phyloP scores from a whole-genome alignment of 371 early-diverging fungal species.

The Neoconidiobolus thromboides region DNA sequence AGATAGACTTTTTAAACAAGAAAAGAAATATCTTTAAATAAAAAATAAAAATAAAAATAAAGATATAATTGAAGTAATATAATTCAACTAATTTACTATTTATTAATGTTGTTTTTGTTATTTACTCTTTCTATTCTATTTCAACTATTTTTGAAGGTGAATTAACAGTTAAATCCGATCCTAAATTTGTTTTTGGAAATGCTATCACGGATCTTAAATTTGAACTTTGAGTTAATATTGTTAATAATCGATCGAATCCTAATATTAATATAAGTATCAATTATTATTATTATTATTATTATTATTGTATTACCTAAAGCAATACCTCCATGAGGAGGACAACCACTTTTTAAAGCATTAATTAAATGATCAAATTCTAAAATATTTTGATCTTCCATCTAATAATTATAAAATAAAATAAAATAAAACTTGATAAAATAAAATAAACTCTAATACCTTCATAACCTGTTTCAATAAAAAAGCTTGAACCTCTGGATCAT shows the following conservation, averaged over 20 bases:
- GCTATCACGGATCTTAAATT: slow-evolving; percentile 86
- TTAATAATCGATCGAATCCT: slow-evolving; percentile 69
- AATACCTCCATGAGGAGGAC: slow-evolving; percentile 85
- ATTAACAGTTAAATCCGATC: slow-evolving; percentile 63
- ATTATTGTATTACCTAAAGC: slow-evolving; percentile 23
- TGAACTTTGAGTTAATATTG: slow-evolving; percentile 43
- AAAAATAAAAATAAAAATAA: neutral
- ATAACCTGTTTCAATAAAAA: slow-evolving; percentile 28
- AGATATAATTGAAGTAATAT: no score
- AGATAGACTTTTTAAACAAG: neutral
- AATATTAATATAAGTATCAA: neutral
- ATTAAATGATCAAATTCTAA: slow-evolving; percentile 61
- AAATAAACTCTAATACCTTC: slow-evolving; percentile 38
- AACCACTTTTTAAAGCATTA: slow-evolving; percentile 60
- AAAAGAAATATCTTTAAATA: neutral
- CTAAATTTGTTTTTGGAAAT: slow-evolving; percentile 71
- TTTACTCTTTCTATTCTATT: neutral
- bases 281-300: no score
- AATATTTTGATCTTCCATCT: slow-evolving; percentile 23
- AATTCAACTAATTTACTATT: no score
- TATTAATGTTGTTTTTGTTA: no score
- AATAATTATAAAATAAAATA: neutral
- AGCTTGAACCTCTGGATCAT: slow-evolving; percentile 51
- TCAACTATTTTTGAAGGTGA: slow-evolving; percentile 24
- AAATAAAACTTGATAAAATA: neutral